Base-by-base conservation (phyloP, 768 basidiomycete genomes). In the Tephrocybe sp. region DNA sequence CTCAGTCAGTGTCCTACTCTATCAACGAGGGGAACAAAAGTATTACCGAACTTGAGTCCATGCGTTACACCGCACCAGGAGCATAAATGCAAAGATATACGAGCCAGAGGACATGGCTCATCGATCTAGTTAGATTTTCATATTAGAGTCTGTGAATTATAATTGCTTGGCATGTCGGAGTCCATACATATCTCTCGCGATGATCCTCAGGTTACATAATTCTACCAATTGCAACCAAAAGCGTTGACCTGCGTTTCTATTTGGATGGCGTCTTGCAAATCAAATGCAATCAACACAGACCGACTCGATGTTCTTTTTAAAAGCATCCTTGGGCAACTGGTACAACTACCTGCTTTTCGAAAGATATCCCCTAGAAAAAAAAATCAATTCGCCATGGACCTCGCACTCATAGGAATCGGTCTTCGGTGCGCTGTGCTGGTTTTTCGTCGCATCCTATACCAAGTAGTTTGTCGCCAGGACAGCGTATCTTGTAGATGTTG, bases 41-140 rank as follows among this genome's bases (percentile, higher is more conserved):
- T 30, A 71, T 87, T 16, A 66, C 69, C 1, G 70, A 74, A 36
- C 64, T 87, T 23, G 79, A 85, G 60, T 65, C 62, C 12, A 65
- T 85, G 65, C 77, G 70, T 59, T 87, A 87, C 54, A 57, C 59
- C 7, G 76, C 82, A 9, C 77, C 73, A 20, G 80, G 84, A 5
- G 82, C 83, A 49, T 56, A 53, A 42, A 13, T 38, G 23, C n/a
- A 20, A 26, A 5, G 35, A 50, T 30, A 31, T 19, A 19, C 26
- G n/a, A 32, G 3, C 9, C 9, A 30, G 20, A 31, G 13, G 36
- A 31, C 9, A 8, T 30, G 7, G 11, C 7, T 20, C 4, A 13
- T 38, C 20, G 12, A 32, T 45, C n/a, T 33, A 11, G 10, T 38
- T 17, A n/a, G 46, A 30, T 38, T 10, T 26, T 8, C 17, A n/a